Evolutionary conservation across 2,329 filamentous ascomycete species (phyloP).

Genomic region (Stemphylium lycopersici): DNA sequence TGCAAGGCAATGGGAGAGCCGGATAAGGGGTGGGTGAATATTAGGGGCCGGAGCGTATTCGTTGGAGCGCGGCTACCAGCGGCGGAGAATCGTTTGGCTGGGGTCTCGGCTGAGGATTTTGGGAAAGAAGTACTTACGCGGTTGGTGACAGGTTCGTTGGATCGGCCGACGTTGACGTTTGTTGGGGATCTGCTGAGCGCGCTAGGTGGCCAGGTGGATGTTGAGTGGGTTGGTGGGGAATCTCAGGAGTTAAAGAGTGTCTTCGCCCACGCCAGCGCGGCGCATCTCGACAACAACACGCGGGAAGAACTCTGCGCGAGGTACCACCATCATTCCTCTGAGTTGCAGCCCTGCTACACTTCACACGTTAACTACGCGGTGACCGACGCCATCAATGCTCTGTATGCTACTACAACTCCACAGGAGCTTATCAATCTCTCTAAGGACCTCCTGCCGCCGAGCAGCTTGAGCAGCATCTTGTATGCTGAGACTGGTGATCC

Average conservation of each 20-base stretch:
- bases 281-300: not conserved
- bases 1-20: not conserved
- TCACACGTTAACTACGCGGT: not conserved
- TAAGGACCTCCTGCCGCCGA: not conserved
- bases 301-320: not conserved
- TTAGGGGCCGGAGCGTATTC: not conserved
- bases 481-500: not conserved
- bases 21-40: not conserved
- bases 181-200: not conserved
- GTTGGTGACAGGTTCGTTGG: not conserved
- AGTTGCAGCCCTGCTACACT: not conserved
- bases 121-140: not conserved
- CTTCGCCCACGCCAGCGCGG: not conserved
- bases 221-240: not conserved
- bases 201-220: not conserved
- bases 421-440: not conserved
- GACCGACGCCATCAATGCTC: not conserved
- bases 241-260: not conserved
- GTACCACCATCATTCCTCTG: constrained; percentile 1
- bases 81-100: not conserved
- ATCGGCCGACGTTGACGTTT: not conserved
- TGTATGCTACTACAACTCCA: not conserved
- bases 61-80: not conserved
- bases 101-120: not conserved
- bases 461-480: not conserved